Conservation (phyloP, 306 rosid species). For the Castanopsis chinensis region DNA sequence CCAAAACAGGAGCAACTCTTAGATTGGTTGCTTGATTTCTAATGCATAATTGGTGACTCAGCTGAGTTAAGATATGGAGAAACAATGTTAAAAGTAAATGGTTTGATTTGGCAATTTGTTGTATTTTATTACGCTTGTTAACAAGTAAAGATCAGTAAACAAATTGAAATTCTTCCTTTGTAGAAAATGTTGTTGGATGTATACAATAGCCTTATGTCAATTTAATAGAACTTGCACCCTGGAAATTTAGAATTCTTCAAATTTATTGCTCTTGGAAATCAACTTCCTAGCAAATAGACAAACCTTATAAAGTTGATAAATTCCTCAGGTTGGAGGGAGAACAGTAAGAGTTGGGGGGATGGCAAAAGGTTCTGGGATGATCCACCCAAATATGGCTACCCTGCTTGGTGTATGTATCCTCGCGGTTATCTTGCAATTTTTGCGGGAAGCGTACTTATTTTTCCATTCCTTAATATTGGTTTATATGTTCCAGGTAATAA, state of each 20-base stretch:
- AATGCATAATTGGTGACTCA: background rate
- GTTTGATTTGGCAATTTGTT: background rate
- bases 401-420: conserved; percentile 81
- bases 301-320: conserved; percentile 15
- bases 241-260: background rate
- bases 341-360: conserved; percentile 84
- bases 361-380: conserved; percentile 99
- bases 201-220: background rate
- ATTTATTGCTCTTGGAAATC: background rate
- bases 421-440: conserved; percentile 16
- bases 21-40: background rate
- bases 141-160: background rate
- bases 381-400: conserved; percentile 99
- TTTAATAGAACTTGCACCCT: background rate
- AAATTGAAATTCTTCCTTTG: background rate
- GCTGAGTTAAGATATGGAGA: background rate
- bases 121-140: background rate
- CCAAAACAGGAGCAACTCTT: too few species aligned
- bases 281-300: background rate
- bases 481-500: conserved; percentile 56
- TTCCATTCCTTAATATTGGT: background rate
- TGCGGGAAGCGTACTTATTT: background rate
- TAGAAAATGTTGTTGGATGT: background rate
- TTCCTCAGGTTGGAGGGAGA: conserved; percentile 67
- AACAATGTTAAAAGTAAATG: background rate